Evolutionary conservation across 2,329 filamentous ascomycete species (phyloP).

Genomic region (Huntiella abstrusa): DNA sequence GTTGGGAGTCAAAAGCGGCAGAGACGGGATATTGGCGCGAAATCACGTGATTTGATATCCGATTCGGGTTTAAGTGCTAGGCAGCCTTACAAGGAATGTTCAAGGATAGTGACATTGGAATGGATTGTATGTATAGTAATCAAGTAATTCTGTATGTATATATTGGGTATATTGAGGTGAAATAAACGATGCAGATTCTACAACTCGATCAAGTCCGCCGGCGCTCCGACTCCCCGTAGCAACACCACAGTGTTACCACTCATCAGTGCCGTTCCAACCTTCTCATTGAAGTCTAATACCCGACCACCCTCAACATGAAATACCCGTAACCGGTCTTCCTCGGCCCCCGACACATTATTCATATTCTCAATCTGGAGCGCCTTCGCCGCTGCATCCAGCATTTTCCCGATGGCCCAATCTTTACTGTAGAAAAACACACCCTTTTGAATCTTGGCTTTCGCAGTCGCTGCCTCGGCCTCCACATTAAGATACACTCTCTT

Average conservation of each 20-base stretch:
- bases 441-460: slow-evolving; percentile 63
- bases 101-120: too few relatives aligned
- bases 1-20: too few relatives aligned
- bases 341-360: slow-evolving; percentile 58
- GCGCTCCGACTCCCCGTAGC: slow-evolving; percentile 65
- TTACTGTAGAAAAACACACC: slow-evolving; percentile 63
- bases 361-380: slow-evolving; percentile 63
- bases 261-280: slow-evolving; percentile 52
- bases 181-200: background rate
- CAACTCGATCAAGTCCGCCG: slow-evolving; percentile 46
- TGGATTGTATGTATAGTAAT: too few relatives aligned
- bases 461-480: slow-evolving; percentile 74
- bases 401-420: slow-evolving; percentile 77
- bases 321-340: slow-evolving; percentile 64
- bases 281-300: slow-evolving; percentile 73
- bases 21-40: slow-evolving; percentile 2
- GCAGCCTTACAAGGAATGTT: too few relatives aligned
- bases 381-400: slow-evolving; percentile 61
- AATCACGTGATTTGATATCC: slow-evolving; percentile 7
- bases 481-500: slow-evolving; percentile 84
- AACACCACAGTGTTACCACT: slow-evolving; percentile 84
- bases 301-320: slow-evolving; percentile 87
- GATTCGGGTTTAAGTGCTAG: background rate
- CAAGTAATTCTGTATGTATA: too few relatives aligned
- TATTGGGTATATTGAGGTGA: background rate